Percentiles rank a stretch among this genome's conserved stretches.
phyloP scores from a whole-genome alignment of 1,139 yeast genomes.

The Ogataea hybrid region DNA sequence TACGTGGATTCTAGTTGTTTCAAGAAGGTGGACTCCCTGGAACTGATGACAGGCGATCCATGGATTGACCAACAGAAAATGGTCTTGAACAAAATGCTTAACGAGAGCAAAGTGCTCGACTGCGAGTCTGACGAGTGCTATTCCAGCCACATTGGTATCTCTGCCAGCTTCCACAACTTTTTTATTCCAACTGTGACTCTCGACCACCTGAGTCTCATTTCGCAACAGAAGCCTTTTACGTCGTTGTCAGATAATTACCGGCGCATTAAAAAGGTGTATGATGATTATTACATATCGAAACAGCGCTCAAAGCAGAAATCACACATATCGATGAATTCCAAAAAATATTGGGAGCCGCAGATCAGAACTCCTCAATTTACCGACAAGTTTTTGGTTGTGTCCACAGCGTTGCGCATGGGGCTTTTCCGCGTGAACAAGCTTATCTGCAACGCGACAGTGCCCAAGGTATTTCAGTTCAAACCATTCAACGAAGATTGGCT shows the following conservation, averaged over 20 bases:
- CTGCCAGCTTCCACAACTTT: slow-evolving; percentile 42
- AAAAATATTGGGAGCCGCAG: slow-evolving; percentile 27
- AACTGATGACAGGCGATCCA: slow-evolving; percentile 47
- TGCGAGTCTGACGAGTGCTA: slow-evolving; percentile 37
- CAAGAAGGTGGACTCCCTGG: slow-evolving; percentile 46
- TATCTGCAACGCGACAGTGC: slow-evolving; percentile 50
- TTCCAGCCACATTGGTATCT: slow-evolving; percentile 46
- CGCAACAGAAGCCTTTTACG: slow-evolving; percentile 27
- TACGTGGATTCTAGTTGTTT: slow-evolving; percentile 43
- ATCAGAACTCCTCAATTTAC: slow-evolving; percentile 13
- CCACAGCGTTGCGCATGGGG: slow-evolving; percentile 44
- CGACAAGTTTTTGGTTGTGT: slow-evolving; percentile 38
- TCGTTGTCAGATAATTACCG: slow-evolving; percentile 38
- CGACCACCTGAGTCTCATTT: slow-evolving; percentile 12
- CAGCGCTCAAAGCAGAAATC: slow-evolving; percentile 21
- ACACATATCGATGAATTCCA: slow-evolving; percentile 23
- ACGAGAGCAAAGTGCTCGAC: slow-evolving; percentile 39
- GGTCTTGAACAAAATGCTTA: slow-evolving; percentile 32
- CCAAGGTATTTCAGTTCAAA: slow-evolving; percentile 38
- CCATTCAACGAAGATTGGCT: slow-evolving; percentile 37
- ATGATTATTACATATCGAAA: slow-evolving; percentile 24
- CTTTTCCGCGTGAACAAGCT: slow-evolving; percentile 51
- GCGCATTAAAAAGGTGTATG: slow-evolving; percentile 27
- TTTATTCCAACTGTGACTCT: slow-evolving; percentile 23
- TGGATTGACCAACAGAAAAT: slow-evolving; percentile 36